A percentile compares a stretch with the other conserved stretches of the same genome.
phyloP scores from a whole-genome alignment of 2,329 filamentous ascomycete species.

The Fusarium succisae region DNA sequence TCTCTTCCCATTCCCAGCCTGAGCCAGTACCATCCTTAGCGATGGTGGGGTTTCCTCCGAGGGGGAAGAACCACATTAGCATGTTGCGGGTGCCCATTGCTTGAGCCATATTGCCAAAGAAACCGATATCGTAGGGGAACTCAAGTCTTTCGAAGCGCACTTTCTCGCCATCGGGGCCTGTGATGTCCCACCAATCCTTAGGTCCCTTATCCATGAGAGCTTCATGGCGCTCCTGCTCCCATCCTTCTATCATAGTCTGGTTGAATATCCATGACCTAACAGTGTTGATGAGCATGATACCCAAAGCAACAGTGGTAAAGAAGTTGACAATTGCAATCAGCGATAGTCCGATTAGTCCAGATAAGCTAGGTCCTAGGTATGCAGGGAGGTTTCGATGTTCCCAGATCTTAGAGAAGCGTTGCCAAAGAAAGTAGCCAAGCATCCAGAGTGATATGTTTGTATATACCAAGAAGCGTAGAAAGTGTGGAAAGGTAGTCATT shows the following conservation, averaged over 20 bases:
- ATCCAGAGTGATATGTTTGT: conserved; percentile 71
- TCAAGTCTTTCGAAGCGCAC: conserved; percentile 71
- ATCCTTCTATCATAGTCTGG: conserved; percentile 82
- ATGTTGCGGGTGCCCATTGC: conserved; percentile 77
- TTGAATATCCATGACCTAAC: conserved; percentile 71
- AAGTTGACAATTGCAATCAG: conserved; percentile 66
- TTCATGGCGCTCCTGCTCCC: conserved; percentile 75
- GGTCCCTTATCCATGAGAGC: conserved; percentile 60
- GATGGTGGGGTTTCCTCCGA: conserved; percentile 62
- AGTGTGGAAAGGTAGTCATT: conserved; percentile 83
- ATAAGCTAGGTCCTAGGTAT: conserved; percentile 75
- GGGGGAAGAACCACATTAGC: conserved; percentile 75
- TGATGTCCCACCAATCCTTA: conserved; percentile 56
- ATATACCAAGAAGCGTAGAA: conserved; percentile 79
- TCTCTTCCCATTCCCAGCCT: conserved; percentile 75
- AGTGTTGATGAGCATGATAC: conserved; percentile 72
- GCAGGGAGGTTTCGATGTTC: conserved; percentile 71
- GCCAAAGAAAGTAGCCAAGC: conserved; percentile 68
- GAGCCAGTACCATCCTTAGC: conserved; percentile 50
- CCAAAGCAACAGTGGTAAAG: conserved; percentile 68
- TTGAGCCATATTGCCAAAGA: conserved; percentile 77
- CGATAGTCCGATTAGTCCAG: conserved; percentile 69
- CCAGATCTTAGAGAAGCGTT: conserved; percentile 70
- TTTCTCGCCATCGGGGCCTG: conserved; percentile 49
- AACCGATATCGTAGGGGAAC: conserved; percentile 83